These are phyloP conservation scores for Lactarius tabidus DNA, from an alignment of 768 basidiomycete genomes.

Conservation along the genomic window DNA sequence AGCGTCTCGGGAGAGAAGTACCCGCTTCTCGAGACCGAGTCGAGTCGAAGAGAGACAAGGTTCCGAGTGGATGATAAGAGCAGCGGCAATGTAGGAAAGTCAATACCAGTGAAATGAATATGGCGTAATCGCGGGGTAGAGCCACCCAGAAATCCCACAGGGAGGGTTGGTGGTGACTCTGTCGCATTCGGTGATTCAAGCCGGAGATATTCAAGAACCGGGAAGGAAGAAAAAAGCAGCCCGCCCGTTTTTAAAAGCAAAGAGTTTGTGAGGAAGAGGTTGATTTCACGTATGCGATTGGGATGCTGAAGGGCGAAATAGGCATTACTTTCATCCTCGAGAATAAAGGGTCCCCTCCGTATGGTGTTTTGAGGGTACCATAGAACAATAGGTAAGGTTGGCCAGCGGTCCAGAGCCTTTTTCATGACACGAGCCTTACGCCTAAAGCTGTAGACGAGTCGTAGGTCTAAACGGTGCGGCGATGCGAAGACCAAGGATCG, in stretches of 20 bases:
- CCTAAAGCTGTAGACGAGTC: background rate
- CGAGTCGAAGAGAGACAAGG: constrained; percentile 9
- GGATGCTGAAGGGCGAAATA: background rate
- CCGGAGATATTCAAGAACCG: background rate
- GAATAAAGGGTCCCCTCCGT: background rate
- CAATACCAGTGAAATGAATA: background rate
- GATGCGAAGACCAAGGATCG: background rate
- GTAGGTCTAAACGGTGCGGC: background rate
- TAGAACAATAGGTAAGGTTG: constrained; percentile 11
- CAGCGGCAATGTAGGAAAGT: constrained; percentile 4
- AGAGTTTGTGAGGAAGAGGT: background rate
- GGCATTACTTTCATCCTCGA: background rate
- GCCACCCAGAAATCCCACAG: constrained; percentile 5
- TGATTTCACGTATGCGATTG: constrained; percentile 8
- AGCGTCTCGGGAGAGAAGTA: background rate
- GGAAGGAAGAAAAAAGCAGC: background rate
- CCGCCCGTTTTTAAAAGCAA: background rate
- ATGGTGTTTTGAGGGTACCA: background rate
- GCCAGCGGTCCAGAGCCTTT: background rate
- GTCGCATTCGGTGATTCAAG: background rate
- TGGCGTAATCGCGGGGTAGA: constrained; percentile 9
- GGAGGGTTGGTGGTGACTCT: background rate
- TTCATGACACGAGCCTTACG: background rate
- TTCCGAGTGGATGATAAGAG: constrained; percentile 6
- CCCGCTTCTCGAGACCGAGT: background rate